phyloP scores from a whole-genome alignment of 495 filamentous ascomycete species.

The Polyplosphaeria fusca region DNA sequence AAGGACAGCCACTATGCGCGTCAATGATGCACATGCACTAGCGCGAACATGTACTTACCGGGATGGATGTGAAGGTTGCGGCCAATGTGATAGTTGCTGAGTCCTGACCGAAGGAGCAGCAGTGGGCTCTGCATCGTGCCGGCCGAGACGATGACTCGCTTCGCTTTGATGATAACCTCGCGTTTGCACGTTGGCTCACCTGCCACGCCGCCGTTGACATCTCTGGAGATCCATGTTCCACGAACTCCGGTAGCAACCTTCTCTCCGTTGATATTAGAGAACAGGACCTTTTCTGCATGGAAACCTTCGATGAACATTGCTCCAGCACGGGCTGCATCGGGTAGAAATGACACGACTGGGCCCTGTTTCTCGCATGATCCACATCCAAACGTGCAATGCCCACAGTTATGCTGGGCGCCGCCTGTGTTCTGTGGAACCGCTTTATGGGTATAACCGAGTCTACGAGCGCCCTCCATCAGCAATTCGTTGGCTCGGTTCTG shows the following conservation, averaged over 20 bases:
- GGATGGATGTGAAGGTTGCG: conserved; percentile 81
- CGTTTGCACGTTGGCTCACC: conserved; percentile 50
- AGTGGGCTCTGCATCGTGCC: conserved; percentile 74
- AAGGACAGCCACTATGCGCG: conserved; percentile 48
- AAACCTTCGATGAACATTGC: conserved; percentile 80
- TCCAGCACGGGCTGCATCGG: conserved; percentile 70
- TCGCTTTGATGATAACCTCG: conserved; percentile 69
- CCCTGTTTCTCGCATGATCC: conserved; percentile 70
- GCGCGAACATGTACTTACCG: too few species aligned
- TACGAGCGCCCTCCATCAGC: conserved; percentile 70
- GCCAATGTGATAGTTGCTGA: conserved; percentile 78
- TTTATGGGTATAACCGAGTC: conserved; percentile 69
- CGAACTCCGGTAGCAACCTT: conserved; percentile 63
- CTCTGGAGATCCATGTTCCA: conserved; percentile 71
- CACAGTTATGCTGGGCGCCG: conserved; percentile 66
- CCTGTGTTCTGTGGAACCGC: conserved; percentile 78
- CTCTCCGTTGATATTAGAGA: conserved; percentile 54
- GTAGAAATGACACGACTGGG: conserved; percentile 71
- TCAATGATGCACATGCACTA: too few species aligned
- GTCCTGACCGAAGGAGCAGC: conserved; percentile 69
- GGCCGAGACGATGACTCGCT: conserved; percentile 73
- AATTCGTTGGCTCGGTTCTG: conserved; percentile 69
- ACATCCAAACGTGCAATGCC: conserved; percentile 78
- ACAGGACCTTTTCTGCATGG: conserved; percentile 62
- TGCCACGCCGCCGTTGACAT: conserved; percentile 55